phyloP scores from a whole-genome alignment of 2,329 filamentous ascomycete species.

The Diatrype stigma region DNA sequence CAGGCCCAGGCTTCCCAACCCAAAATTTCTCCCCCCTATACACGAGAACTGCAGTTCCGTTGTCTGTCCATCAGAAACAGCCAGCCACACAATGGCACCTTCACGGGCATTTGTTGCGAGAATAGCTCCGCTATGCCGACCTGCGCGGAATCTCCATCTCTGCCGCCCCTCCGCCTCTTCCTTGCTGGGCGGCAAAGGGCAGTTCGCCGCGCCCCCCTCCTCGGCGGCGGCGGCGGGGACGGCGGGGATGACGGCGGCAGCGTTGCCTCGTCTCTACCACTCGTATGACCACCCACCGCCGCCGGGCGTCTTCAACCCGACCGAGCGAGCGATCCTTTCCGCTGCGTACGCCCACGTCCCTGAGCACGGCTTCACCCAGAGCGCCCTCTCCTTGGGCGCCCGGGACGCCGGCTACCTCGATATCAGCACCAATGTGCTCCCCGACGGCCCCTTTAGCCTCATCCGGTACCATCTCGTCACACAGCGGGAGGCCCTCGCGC shows the following conservation, averaged over 20 bases:
- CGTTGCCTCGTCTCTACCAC: conserved; percentile 55
- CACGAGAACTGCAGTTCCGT: background rate
- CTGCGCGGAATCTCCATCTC: background rate
- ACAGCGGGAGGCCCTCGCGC: conserved; percentile 58
- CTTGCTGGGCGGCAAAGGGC: no score
- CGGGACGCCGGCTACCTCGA: conserved; percentile 82
- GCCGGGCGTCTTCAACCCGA: conserved; percentile 57
- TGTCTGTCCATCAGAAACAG: background rate
- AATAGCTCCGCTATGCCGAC: conserved; percentile 8
- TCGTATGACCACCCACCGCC: conserved; percentile 65
- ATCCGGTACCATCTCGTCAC: conserved; percentile 72
- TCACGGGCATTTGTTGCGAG: conserved; percentile 18
- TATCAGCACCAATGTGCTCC: conserved; percentile 78
- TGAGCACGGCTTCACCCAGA: conserved; percentile 72
- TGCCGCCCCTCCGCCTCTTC: no score
- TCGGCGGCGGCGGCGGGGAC: no score
- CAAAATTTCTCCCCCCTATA: no score
- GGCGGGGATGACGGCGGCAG: conserved; percentile 5
- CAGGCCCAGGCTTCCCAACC: no score
- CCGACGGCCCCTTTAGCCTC: conserved; percentile 75
- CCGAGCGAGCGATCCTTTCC: conserved; percentile 73
- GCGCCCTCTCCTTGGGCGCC: conserved; percentile 71
- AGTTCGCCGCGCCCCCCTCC: no score
- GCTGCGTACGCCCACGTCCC: conserved; percentile 79
- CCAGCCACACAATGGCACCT: conserved; percentile 22